A percentile compares a stretch with the other conserved stretches of the same genome.
Conservation (phyloP, 768 basidiomycete genomes). For the Tricholomella constricta region DNA sequence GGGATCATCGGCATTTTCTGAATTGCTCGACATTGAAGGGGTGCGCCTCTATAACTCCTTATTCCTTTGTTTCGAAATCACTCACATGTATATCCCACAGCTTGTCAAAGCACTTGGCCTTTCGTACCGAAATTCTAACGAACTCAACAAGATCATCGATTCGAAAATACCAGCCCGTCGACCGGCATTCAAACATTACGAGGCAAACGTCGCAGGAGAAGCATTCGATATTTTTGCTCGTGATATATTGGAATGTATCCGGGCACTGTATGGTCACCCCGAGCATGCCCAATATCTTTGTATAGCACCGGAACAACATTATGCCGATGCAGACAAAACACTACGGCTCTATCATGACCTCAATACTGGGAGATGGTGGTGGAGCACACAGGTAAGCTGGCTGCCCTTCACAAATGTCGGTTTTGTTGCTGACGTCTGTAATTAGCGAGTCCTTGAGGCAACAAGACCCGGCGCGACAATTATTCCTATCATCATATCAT, state of each 20-base stretch:
- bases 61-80: too few species aligned
- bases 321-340: conserved; percentile 20
- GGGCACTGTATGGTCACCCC: conserved; percentile 34
- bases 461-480: too few species aligned
- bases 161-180: conserved; percentile 23
- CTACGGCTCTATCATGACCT: too few species aligned
- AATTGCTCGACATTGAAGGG: not conserved
- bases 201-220: conserved; percentile 30
- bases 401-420: too few species aligned
- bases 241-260: conserved; percentile 40
- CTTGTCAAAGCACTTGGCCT: conserved; percentile 24
- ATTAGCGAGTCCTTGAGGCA: too few species aligned
- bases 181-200: conserved; percentile 20
- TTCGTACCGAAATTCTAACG: conserved; percentile 23
- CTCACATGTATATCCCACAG: conserved; percentile 12
- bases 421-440: too few species aligned
- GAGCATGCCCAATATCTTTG: conserved; percentile 31
- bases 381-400: too few species aligned
- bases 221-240: conserved; percentile 24
- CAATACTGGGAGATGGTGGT: too few species aligned
- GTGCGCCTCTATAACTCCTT: not conserved
- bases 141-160: conserved; percentile 33
- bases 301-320: conserved; percentile 40
- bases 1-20: not conserved
- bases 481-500: too few species aligned